phyloP scores from a whole-genome alignment of 2,329 filamentous ascomycete species.

The Fusarium liriodendri region DNA sequence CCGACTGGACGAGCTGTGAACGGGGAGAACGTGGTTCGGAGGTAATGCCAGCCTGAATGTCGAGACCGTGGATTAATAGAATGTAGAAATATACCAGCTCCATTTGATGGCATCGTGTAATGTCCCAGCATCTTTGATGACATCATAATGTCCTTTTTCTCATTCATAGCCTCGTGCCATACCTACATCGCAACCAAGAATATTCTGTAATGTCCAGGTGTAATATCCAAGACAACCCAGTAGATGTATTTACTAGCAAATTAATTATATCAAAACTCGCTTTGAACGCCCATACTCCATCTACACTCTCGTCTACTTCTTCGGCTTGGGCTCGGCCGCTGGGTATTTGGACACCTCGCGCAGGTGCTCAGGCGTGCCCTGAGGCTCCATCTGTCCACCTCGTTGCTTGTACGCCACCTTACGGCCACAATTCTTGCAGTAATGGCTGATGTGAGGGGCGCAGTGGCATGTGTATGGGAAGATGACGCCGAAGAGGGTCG shows the following conservation, averaged over 20 bases:
- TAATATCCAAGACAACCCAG: neutral
- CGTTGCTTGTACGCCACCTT: conserved; percentile 37
- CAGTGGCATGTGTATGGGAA: conserved; percentile 40
- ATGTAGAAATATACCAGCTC: conserved; percentile 2
- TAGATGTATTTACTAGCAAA: neutral
- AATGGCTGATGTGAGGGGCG: conserved; percentile 37
- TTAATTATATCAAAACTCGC: neutral
- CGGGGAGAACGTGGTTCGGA: conserved; percentile 3
- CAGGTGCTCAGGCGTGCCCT: conserved; percentile 43
- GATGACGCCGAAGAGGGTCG: conserved; percentile 38
- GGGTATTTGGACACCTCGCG: conserved; percentile 40
- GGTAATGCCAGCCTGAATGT: neutral
- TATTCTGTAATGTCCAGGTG: neutral
- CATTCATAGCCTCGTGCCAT: neutral
- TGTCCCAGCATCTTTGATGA: neutral
- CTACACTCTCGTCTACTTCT: neutral
- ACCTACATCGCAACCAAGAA: neutral
- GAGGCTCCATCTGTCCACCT: conserved; percentile 27
- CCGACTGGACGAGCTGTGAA: neutral
- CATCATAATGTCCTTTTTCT: neutral
- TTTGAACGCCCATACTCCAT: conserved; percentile 6
- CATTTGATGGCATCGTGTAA: neutral
- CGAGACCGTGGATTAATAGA: neutral
- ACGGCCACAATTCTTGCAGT: conserved; percentile 41
- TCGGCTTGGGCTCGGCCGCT: conserved; percentile 6